These are phyloP conservation scores for Botrytis sinoallii DNA, from an alignment of 2,329 filamentous ascomycete species.

Conservation along the genomic window DNA sequence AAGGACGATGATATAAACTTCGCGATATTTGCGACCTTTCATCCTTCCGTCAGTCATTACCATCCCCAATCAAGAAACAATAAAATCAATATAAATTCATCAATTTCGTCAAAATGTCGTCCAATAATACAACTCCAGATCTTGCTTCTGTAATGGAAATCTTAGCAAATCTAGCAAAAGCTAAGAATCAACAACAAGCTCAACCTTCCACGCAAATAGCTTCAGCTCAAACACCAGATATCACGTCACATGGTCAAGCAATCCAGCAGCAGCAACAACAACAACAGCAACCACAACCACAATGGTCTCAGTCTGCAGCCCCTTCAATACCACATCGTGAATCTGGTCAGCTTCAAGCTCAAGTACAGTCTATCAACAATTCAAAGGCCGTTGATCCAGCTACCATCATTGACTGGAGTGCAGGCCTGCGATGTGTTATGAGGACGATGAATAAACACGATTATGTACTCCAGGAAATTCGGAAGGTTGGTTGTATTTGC, in stretches of 20 bases:
- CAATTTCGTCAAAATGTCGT: constrained; percentile 27
- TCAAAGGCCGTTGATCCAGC: constrained; percentile 41
- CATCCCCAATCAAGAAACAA: background rate
- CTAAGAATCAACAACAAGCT: constrained; percentile 17
- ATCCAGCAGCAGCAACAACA: constrained; percentile 26
- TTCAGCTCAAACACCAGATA: constrained; percentile 39
- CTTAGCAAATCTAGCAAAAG: constrained; percentile 33
- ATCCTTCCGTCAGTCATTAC: background rate
- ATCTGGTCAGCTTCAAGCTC: background rate
- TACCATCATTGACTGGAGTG: constrained; percentile 50
- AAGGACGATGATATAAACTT: background rate
- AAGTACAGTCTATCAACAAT: background rate
- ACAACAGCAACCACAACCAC: background rate
- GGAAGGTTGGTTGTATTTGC: constrained; percentile 30
- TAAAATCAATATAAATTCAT: background rate
- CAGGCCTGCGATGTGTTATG: constrained; percentile 50
- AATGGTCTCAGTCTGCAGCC: constrained; percentile 13
- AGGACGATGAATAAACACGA: constrained; percentile 46
- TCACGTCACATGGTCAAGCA: constrained; percentile 29
- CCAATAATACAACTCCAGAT: constrained; percentile 33
- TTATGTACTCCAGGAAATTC: constrained; percentile 44
- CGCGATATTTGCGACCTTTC: background rate
- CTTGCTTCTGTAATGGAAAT: constrained; percentile 37
- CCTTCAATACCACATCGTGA: background rate
- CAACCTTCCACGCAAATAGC: constrained; percentile 25